Conservation (phyloP, 371 early-diverging fungal genomes). For the Cokeromyces recurvatus region DNA sequence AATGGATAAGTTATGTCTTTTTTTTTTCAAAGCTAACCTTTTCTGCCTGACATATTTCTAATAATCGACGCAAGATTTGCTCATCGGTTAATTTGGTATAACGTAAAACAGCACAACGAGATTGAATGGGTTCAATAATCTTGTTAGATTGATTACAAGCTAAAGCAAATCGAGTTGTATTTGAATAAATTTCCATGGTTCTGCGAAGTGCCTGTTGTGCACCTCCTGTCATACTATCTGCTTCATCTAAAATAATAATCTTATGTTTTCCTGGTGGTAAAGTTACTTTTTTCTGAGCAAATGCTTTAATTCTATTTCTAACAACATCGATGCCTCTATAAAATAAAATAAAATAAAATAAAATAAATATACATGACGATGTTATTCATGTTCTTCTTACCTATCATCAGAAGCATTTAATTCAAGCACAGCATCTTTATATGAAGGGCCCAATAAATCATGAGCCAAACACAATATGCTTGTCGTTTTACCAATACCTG, state of each 20-base stretch:
- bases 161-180: conserved; percentile 95
- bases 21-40: conserved; percentile 58
- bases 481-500: conserved; percentile 99
- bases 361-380: background rate
- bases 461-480: conserved; percentile 90
- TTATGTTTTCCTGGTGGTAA: conserved; percentile 89
- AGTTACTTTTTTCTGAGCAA: conserved; percentile 97
- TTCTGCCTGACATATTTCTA: conserved; percentile 83
- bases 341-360: too few relatives aligned
- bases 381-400: conserved; percentile 30
- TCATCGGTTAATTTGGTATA: conserved; percentile 76
- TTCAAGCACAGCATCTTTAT: conserved; percentile 91
- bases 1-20: background rate
- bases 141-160: conserved; percentile 97
- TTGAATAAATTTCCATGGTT: conserved; percentile 96
- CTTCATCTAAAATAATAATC: conserved; percentile 98
- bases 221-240: conserved; percentile 93
- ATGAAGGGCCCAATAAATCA: conserved; percentile 76
- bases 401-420: conserved; percentile 99
- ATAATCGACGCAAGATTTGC: conserved; percentile 74
- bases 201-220: conserved; percentile 97
- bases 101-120: conserved; percentile 94
- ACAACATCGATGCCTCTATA: conserved; percentile 97
- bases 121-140: conserved; percentile 99
- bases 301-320: conserved; percentile 95